Percentiles rank a stretch among this genome's conserved stretches.
Conservation (phyloP, 1,284 basidiomycete genomes). For the Gymnopus androsaceus region DNA sequence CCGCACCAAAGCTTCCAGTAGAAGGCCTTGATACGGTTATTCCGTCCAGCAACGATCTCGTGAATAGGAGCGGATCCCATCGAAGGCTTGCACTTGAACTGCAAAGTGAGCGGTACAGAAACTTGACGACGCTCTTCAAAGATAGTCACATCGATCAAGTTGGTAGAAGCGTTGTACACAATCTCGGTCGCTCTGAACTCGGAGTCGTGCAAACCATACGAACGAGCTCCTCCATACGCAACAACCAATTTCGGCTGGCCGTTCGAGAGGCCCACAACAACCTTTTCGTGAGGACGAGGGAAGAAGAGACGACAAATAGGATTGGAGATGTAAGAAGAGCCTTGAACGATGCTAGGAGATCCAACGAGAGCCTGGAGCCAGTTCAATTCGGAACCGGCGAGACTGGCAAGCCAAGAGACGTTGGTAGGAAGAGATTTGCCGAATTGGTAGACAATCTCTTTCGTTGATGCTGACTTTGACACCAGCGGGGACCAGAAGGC, state of each 20-base stretch:
- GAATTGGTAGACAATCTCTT: conserved; percentile 59
- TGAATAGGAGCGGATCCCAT: conserved; percentile 93
- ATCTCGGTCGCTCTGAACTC: conserved; percentile 87
- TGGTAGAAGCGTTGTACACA: conserved; percentile 54
- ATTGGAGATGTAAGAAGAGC: conserved; percentile 83
- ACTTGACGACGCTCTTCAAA: conserved; percentile 84
- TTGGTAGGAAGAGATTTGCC: conserved; percentile 58
- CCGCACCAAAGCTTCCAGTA: conserved; percentile 98
- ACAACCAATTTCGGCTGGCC: conserved; percentile 58
- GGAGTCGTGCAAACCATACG: conserved; percentile 71
- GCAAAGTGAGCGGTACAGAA: conserved; percentile 80
- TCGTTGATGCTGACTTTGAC: conserved; percentile 51
- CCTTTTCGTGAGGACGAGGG: conserved; percentile 79
- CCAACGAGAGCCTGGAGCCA: conserved; percentile 90
- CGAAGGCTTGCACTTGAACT: conserved; percentile 87
- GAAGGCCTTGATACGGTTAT: conserved; percentile 91
- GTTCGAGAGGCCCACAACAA: conserved; percentile 56
- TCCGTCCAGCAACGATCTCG: conserved; percentile 84
- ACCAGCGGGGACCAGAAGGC: conserved; percentile 43
- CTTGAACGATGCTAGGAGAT: conserved; percentile 84
- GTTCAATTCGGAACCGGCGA: conserved; percentile 79
- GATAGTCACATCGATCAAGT: conserved; percentile 74
- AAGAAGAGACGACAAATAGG: conserved; percentile 86
- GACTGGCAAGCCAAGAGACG: conserved; percentile 79
- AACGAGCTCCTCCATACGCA: conserved; percentile 80